These are phyloP conservation scores for Citrus medica DNA, from an alignment of 345 rosid genomes.

Conservation along the genomic window DNA sequence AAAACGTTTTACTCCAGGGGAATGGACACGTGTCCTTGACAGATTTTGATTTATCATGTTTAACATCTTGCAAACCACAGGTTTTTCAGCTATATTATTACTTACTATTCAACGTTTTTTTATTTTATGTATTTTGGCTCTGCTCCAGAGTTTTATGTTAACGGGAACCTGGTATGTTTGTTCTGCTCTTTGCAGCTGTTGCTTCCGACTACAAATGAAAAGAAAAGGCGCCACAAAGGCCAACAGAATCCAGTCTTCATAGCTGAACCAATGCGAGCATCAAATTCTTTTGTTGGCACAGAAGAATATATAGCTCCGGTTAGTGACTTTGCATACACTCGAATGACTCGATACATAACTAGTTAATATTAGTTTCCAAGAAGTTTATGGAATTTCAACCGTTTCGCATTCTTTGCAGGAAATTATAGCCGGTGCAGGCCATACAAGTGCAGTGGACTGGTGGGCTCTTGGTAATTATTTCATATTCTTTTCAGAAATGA, in stretches of 20 bases:
- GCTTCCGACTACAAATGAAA: slow-evolving; percentile 54
- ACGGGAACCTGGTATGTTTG: neutral
- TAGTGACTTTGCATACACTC: neutral
- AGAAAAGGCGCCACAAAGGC: slow-evolving; percentile 49
- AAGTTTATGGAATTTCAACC: neutral
- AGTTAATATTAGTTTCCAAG: neutral
- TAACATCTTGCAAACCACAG: slow-evolving; percentile 95
- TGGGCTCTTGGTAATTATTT: slow-evolving; percentile 86
- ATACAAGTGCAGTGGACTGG: slow-evolving; percentile 98
- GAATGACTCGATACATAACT: neutral
- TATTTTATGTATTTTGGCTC: neutral
- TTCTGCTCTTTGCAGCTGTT: slow-evolving; percentile 48
- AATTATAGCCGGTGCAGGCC: slow-evolving; percentile 84
- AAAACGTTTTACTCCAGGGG: slow-evolving; percentile 72
- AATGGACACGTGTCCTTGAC: slow-evolving; percentile 80
- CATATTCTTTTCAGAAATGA: neutral
- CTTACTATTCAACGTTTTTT: neutral
- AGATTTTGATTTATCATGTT: slow-evolving; percentile 91
- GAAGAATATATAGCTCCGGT: slow-evolving; percentile 99
- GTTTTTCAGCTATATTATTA: slow-evolving; percentile 25
- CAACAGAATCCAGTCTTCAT: slow-evolving; percentile 71
- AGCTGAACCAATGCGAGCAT: slow-evolving; percentile 97
- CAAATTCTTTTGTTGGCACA: slow-evolving; percentile 96
- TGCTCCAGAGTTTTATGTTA: neutral
- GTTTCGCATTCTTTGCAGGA: slow-evolving; percentile 45